phyloP scores from a whole-genome alignment of 148 eudicot species.

The Rhododendron ovatum region DNA sequence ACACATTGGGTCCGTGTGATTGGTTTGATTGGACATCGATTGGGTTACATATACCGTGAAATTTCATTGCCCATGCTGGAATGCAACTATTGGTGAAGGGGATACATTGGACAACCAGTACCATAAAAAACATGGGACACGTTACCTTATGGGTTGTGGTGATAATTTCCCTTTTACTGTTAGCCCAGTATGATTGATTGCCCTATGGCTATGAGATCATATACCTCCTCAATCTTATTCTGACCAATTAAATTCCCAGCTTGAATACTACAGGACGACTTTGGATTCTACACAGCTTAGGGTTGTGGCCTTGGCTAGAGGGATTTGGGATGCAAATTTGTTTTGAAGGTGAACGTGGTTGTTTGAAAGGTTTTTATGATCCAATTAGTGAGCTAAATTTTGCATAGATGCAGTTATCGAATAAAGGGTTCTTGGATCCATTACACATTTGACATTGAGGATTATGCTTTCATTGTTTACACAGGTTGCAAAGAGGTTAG shows the following conservation, averaged over 20 bases:
- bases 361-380: not conserved
- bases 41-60: not conserved
- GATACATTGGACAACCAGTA: not conserved
- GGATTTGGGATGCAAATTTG: not conserved
- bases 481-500: conserved; percentile 82
- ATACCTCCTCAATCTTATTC: not conserved
- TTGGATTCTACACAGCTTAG: not conserved
- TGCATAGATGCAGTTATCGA: not conserved
- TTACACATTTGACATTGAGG: not conserved
- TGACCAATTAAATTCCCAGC: not conserved
- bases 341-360: not conserved
- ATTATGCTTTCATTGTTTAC: not conserved
- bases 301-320: not conserved
- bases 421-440: no score
- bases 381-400: not conserved
- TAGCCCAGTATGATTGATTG: not conserved
- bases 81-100: not conserved
- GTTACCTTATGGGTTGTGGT: not conserved
- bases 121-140: not conserved
- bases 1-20: not conserved
- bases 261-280: not conserved
- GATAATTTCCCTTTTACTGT: not conserved
- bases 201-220: not conserved
- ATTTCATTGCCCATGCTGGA: no score
- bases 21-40: not conserved